Evolutionary conservation across 2,329 filamentous ascomycete species (phyloP).

Genomic region (Neophaeococcomyces aloes): DNA sequence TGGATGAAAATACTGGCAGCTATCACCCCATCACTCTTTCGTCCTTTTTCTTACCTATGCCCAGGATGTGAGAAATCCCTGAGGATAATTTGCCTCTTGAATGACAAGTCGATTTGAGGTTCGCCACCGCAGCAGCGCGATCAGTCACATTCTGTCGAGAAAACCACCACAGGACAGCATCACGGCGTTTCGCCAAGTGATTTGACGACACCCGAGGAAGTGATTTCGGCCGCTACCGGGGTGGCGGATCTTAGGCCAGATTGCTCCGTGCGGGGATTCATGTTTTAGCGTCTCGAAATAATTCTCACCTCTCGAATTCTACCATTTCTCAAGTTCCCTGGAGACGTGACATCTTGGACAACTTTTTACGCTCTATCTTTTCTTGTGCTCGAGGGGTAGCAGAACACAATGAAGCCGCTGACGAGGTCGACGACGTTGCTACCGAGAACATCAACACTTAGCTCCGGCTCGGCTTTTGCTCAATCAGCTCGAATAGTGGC

Average conservation of each 20-base stretch:
- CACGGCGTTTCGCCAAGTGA: too few species aligned
- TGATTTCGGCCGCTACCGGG: not conserved
- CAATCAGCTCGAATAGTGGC: not conserved
- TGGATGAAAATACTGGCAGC: constrained; percentile 16
- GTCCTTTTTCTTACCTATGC: constrained; percentile 19
- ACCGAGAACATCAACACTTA: not conserved
- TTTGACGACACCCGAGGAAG: not conserved
- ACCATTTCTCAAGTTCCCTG: not conserved
- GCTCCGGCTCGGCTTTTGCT: too few species aligned
- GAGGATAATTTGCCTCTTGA: too few species aligned
- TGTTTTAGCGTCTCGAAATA: constrained; percentile 2
- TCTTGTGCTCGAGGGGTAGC: not conserved
- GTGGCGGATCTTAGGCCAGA: not conserved
- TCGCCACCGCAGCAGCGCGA: too few species aligned
- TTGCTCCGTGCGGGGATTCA: constrained; percentile 1
- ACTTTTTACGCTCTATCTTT: not conserved
- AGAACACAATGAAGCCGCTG: not conserved
- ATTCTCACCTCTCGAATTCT: constrained; percentile 3
- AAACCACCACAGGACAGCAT: too few species aligned
- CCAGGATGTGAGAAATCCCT: constrained; percentile 12
- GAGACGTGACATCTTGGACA: not conserved
- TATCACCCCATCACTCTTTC: constrained; percentile 20
- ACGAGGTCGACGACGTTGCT: not conserved
- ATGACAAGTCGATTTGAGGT: too few species aligned
- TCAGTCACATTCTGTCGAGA: too few species aligned